Base-by-base conservation (phyloP, 495 filamentous ascomycete species). In the Cryomyces minteri region DNA sequence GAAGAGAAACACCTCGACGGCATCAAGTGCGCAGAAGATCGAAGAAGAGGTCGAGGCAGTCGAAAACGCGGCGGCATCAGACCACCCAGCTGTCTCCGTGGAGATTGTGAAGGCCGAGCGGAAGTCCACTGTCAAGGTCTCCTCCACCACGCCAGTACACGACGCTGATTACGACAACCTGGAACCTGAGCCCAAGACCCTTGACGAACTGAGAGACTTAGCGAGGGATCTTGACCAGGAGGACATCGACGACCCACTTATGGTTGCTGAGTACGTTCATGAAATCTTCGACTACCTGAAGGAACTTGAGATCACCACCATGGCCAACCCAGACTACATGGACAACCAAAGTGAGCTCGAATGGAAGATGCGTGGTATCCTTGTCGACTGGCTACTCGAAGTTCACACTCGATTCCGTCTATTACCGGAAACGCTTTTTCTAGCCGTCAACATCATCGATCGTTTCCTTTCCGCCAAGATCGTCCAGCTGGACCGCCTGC, bases 271-370 rank as follows among this genome's bases (percentile, higher is more conserved):
- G 58, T 98, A 98, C 58, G 90, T 93, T 32, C 77, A 77, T 36
- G 90, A 98, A 62, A 96, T 98, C 55, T 96, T 98, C 62, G 88
- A 96, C 38, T 95, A 98, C 60, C 74, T 96, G 51, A 79, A 75
- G 51, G 78, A 90, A 46, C 74, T 98, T 7, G 90, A 98, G 62
- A 64, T 77, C 56, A 68, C 74, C 7, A 88, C 87, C 3, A 67
- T 84, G 53, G 84, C 92, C 38, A 96, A 96, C 62, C 79, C 87
- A 6, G 64, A 88, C 42, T 98, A 98, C 65, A 98, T 98, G 70
- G 73, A 82, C 5, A 80, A 87, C 58, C 90, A 98, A 58, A 79
- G 81, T 28, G 85, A 95, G 50, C 69, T 98, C 3, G 88, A 94
- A 62, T 98, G 90, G 90, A 90, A 94, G 68, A 94, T 94, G 69